Percentiles rank a stretch among this genome's conserved stretches.
Conservation (phyloP, 805 yeast genomes). For the Pichia paraexigua region DNA sequence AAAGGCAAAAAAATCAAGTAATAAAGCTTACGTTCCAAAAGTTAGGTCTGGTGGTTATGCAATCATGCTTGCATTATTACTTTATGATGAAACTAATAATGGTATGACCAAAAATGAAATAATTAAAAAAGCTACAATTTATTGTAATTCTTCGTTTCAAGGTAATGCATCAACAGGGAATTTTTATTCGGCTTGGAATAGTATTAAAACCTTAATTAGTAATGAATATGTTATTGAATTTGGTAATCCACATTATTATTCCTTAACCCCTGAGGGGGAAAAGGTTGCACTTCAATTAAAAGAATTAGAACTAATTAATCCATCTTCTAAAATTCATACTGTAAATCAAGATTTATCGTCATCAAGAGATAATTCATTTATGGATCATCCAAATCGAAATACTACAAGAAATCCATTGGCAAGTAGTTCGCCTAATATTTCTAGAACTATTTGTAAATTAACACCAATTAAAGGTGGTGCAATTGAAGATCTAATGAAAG, state of each 20-base stretch:
- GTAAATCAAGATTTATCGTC: not conserved
- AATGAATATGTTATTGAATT: constrained; percentile 48
- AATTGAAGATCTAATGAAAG: not conserved
- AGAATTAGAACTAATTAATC: constrained; percentile 21
- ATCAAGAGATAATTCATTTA: not conserved
- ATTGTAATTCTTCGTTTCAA: constrained; percentile 48
- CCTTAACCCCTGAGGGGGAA: constrained; percentile 62
- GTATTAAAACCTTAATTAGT: constrained; percentile 53
- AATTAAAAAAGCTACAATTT: constrained; percentile 42
- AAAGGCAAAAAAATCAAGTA: constrained; percentile 8
- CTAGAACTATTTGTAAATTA: not conserved
- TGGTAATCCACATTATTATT: constrained; percentile 56
- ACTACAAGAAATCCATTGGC: constrained; percentile 1
- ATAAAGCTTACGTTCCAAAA: constrained; percentile 54
- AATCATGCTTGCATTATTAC: constrained; percentile 51
- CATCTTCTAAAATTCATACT: not conserved
- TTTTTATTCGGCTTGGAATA: constrained; percentile 69
- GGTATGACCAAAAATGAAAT: constrained; percentile 64
- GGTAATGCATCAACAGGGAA: constrained; percentile 54
- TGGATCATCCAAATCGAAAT: not conserved
- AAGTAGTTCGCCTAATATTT: constrained; percentile 3
- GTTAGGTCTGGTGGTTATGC: constrained; percentile 83
- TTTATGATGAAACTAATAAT: constrained; percentile 36
- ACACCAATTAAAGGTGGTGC: constrained; percentile 7
- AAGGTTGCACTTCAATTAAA: constrained; percentile 52